These are phyloP conservation scores for Trichophyton verrucosum DNA, from an alignment of 2,329 filamentous ascomycete species.

Conservation along the genomic window DNA sequence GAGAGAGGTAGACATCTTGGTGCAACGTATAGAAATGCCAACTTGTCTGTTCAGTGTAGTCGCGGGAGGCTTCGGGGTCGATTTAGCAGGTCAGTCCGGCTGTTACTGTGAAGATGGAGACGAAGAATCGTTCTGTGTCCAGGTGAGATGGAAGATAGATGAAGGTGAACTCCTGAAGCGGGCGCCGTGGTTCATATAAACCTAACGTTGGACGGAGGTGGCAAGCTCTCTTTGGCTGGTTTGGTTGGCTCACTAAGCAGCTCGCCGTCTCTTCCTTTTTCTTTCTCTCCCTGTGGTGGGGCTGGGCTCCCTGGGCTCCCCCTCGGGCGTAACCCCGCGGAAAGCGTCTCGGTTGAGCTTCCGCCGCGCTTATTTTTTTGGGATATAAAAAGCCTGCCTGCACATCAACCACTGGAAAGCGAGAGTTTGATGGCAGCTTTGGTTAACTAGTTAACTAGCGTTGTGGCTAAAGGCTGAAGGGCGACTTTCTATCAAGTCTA, in stretches of 20 bases:
- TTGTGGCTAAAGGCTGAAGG: too few relatives aligned
- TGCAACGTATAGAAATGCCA: neutral
- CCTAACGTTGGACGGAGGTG: neutral
- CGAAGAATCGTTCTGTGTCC: neutral
- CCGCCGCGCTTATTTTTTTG: neutral
- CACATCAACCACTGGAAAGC: too few relatives aligned
- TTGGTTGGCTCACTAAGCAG: neutral
- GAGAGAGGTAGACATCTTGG: slow-evolving; percentile 71
- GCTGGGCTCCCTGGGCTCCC: neutral
- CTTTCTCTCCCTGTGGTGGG: neutral
- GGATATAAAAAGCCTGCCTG: too few relatives aligned
- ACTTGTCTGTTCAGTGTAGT: neutral
- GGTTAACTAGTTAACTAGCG: too few relatives aligned
- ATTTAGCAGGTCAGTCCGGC: neutral
- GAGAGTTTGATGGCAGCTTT: too few relatives aligned
- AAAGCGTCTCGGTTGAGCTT: neutral
- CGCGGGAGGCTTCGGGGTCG: neutral
- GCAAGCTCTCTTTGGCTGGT: neutral
- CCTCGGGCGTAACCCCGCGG: neutral
- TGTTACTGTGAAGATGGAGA: neutral
- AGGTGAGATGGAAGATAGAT: neutral
- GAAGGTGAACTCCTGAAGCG: neutral
- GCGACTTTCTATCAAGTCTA: neutral
- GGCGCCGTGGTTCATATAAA: slow-evolving; percentile 1
- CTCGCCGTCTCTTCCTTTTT: neutral